These are phyloP conservation scores for Mesembryanthemum crystallinum DNA, from an alignment of 148 eudicot species.

Conservation along the genomic window DNA sequence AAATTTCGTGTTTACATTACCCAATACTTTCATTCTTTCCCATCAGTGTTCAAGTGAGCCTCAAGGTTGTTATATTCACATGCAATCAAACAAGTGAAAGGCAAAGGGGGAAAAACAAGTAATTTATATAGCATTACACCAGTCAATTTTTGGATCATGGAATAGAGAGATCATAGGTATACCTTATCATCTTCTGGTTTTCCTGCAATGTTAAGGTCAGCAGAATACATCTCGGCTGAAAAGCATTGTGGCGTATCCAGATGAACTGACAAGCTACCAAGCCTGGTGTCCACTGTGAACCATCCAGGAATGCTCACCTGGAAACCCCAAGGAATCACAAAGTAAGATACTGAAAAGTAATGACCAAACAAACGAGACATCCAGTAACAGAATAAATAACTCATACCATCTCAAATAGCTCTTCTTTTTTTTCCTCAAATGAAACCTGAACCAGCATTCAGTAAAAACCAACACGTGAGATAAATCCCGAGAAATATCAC, in stretches of 20 bases:
- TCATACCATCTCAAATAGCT: slow-evolving; percentile 90
- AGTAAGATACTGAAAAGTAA: slow-evolving; percentile 4
- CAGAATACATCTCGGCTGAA: slow-evolving; percentile 98
- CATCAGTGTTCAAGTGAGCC: background rate
- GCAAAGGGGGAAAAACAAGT: background rate
- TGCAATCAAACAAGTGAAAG: background rate
- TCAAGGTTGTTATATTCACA: background rate
- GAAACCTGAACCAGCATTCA: slow-evolving; percentile 50
- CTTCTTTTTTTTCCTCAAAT: slow-evolving; percentile 84
- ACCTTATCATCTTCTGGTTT: slow-evolving; percentile 99
- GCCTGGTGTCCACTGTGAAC: slow-evolving; percentile 92
- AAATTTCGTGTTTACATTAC: background rate
- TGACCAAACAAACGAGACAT: slow-evolving; percentile 1
- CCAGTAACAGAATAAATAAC: slow-evolving; percentile 9
- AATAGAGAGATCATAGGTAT: slow-evolving; percentile 1
- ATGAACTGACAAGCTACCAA: slow-evolving; percentile 89
- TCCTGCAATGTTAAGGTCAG: slow-evolving; percentile 70
- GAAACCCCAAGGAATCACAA: slow-evolving; percentile 19
- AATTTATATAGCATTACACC: slow-evolving; percentile 1
- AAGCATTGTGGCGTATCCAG: slow-evolving; percentile 97
- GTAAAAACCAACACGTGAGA: background rate
- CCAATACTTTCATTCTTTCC: background rate
- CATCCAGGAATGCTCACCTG: slow-evolving; percentile 97
- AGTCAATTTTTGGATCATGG: background rate
- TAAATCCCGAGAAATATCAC: slow-evolving; percentile 16